phyloP scores from a whole-genome alignment of 805 yeast genomes.

The Suhomyces emberorum region DNA sequence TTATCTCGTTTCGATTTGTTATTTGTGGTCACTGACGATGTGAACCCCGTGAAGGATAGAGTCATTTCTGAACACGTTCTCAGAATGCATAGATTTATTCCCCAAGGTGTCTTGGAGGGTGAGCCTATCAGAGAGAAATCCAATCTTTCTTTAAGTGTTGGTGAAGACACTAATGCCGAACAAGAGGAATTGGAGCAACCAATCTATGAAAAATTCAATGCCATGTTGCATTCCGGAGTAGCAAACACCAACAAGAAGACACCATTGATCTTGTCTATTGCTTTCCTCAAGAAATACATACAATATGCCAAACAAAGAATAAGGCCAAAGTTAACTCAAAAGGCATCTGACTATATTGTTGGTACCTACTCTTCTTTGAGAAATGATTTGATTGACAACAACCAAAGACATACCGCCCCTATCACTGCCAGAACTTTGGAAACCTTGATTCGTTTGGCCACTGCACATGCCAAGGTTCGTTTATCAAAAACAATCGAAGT shows the following conservation, averaged over 20 bases:
- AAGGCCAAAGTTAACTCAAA: constrained; percentile 72
- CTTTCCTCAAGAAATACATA: constrained; percentile 85
- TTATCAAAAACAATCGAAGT: constrained; percentile 70
- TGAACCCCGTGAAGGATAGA: constrained; percentile 79
- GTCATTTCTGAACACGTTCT: constrained; percentile 90
- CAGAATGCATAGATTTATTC: constrained; percentile 86
- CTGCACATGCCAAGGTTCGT: constrained; percentile 97
- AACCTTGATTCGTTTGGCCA: constrained; percentile 87
- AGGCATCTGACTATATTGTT: constrained; percentile 79
- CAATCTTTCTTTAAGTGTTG: constrained; percentile 74
- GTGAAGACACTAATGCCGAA: constrained; percentile 46
- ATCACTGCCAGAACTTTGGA: constrained; percentile 98
- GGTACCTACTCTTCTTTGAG: constrained; percentile 76
- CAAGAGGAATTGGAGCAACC: constrained; percentile 49
- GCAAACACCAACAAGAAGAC: constrained; percentile 20
- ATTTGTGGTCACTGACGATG: constrained; percentile 95
- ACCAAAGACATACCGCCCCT: constrained; percentile 81
- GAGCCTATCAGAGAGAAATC: constrained; percentile 84
- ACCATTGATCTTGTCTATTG: constrained; percentile 55
- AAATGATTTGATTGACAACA: constrained; percentile 61
- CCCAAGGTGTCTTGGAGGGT: constrained; percentile 87
- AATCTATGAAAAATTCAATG: constrained; percentile 82
- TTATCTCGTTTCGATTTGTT: constrained; percentile 94
- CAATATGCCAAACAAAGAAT: constrained; percentile 91
- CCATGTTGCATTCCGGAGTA: constrained; percentile 80